Base-by-base conservation (phyloP, 2,329 filamentous ascomycete genomes). In the Colletotrichum graminicola region DNA sequence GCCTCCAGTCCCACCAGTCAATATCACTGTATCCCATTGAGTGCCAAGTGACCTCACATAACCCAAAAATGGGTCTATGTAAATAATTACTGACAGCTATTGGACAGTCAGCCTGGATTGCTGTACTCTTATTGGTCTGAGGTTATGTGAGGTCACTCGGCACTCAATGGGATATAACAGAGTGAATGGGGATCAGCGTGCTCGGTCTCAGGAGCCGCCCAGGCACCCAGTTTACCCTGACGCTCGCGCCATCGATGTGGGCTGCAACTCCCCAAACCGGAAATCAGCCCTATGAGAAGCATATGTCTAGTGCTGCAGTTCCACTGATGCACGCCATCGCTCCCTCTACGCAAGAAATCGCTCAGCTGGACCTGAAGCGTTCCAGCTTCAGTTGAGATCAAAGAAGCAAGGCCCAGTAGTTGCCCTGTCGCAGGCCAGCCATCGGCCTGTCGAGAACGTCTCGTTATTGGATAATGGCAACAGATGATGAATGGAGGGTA, bases 381-480 rank as follows among this genome's bases (percentile, higher is more conserved):
- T 60, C 63, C 70, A 72, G 66, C 55, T 72, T 72, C 70, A 70
- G 66, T 59, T 66, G 66, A 45, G 14, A 61, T 66, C 32, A 26
- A 36, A 43, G 26, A 41, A 36, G 57, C 56, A 47, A 49, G 62
- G 49, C 26, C 49, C 32, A 36, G 41, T 41, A 41, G 61, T 51
- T 56, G 70, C 66, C 66, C 66, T 29, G 70, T 72, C 70, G 60
- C 66, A 70, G 70, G 66, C 60, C 66, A 34, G 55, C 32, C 70
- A 49, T 32, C 56, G 67, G 57, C 41, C 55, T 16, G 39, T 60
- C 57, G 57, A 43, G 18, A 6, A 23, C 26, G 34, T n/a, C 21
- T 32, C 60, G n/a, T 55, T 47, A 73, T 73, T 73, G 67, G 71
- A 67, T 73, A 57, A 71, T 71, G 71, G 49, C 59, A 62, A 47